A percentile compares a stretch with the other conserved stretches of the same genome.
Evolutionary conservation across 2,329 filamentous ascomycete genomes (phyloP).

Genomic region (Xylaria sp.): DNA sequence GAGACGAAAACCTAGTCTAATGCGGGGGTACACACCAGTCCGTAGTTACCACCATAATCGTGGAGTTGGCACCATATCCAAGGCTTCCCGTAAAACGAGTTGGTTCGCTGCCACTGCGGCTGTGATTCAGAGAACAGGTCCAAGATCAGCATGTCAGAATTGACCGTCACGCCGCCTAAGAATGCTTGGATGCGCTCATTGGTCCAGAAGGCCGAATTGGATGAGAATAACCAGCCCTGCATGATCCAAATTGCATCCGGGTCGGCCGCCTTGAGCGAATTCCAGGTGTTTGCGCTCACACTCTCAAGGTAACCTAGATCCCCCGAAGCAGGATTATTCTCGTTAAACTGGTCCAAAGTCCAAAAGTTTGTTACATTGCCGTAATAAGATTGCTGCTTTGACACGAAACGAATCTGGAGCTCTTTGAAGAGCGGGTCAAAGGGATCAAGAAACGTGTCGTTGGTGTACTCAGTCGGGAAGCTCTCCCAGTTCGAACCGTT

Average conservation of each 20-base stretch:
- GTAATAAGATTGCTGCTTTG: slow-evolving; percentile 38
- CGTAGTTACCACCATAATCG: slow-evolving; percentile 40
- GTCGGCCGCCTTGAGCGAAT: slow-evolving; percentile 38
- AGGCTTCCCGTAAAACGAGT: slow-evolving; percentile 39
- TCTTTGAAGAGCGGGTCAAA: slow-evolving; percentile 39
- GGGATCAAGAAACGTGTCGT: slow-evolving; percentile 40
- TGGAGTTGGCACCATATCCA: slow-evolving; percentile 41
- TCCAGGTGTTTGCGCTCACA: slow-evolving; percentile 39
- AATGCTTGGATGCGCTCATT: slow-evolving; percentile 38
- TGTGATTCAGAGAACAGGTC: slow-evolving; percentile 40
- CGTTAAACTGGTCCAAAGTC: slow-evolving; percentile 41
- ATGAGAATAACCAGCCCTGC: slow-evolving; percentile 40
- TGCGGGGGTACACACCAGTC: slow-evolving; percentile 30
- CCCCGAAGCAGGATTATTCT: slow-evolving; percentile 38
- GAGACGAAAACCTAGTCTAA: not conserved
- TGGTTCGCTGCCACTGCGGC: slow-evolving; percentile 39
- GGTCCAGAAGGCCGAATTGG: slow-evolving; percentile 39
- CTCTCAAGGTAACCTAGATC: slow-evolving; percentile 38
- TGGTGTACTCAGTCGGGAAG: slow-evolving; percentile 34
- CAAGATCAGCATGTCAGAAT: slow-evolving; percentile 39
- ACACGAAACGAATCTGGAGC: slow-evolving; percentile 36
- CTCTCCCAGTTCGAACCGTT: slow-evolving; percentile 38
- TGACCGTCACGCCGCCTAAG: slow-evolving; percentile 36
- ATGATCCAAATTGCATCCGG: slow-evolving; percentile 39
- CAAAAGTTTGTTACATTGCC: slow-evolving; percentile 38